Evolutionary conservation across 2,329 filamentous ascomycete genomes (phyloP), one percentile per base, ranked within the genome.

Genomic region (Endoconidiophora polonica): DNA sequence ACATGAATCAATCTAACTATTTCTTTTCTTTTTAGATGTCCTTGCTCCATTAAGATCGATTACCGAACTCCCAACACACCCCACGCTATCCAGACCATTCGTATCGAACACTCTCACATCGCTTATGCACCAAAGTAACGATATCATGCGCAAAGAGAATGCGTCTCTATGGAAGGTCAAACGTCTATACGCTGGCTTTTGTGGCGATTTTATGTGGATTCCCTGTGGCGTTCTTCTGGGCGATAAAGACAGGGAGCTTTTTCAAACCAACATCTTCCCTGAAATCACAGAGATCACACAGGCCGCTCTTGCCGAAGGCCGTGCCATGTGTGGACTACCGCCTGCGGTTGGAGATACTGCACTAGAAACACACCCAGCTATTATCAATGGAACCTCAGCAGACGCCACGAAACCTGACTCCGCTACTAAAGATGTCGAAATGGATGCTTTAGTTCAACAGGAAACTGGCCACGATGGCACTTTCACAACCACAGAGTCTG

Each of bases 141-240:
- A 75, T 51, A 80, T 85, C 57, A 77, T 86, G 68, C 77, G 84
- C 52, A 81, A 82, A 59, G 86, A 91, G 60, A 83, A 83, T 55
- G 68, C 70, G 23, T 78, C 79, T 4, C 66, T 90, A 9, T 85
- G 81, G 75, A 78, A 76, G 57, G 79, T 86, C 44, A 86, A 86
- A 60, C 77, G 81, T 56, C 65, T 91, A 46, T 71, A 86, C 56
- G 83, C 81, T 29, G 76, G 76, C 55, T 70, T 91, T 6, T 77
- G 82, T 45, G 86, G 86, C 29, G 86, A 93, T 61, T 76, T 79
- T 55, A 77, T 76, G 12, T 81, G 78, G 77, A 71, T 73, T 42
- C 76, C 77, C 5, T 79, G 76, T 58, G 70, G 71, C 44, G 65
- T 69, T 55, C 73, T 81, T 64, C 64, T 78, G 37, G 71, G 71